Base-by-base conservation (phyloP, 495 filamentous ascomycete genomes). In the Xylaria bambusicola region DNA sequence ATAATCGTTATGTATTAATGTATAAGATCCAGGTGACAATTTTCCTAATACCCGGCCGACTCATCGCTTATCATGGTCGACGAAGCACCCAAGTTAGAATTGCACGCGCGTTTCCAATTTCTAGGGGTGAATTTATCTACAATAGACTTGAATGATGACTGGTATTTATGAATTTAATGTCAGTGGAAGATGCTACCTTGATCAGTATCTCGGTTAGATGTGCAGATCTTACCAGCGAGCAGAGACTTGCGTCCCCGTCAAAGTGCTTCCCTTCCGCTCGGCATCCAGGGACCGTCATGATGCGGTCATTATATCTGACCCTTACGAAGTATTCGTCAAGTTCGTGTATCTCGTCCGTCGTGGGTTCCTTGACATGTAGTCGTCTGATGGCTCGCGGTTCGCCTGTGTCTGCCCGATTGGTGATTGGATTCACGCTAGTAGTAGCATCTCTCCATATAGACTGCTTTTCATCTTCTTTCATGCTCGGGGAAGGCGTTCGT, bases 111-210 rank as follows among this genome's bases (percentile, higher is more conserved):
- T 62, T 80, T 84, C 88, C 86, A 92, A 64, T 82, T 77, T 61
- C 77, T 71, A 0, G 90, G 90, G n/a, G 86, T 89, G 65, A 87
- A 90, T 60, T 86, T 86, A 61, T 91, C 88, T 8, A 88, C 84
- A 61, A 92, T 87, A 47, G 77, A 74, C 71, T 92, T 93, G 78
- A 93, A 93, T 6, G 90, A 81, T 51, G 85, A 80, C 83, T 85
- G 52, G 20, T 58, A n/a, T 31, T 27, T 26, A n/a, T 10, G 35
- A 33, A 55, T 15, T 41, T 41, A 3, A 41, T 55, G 31, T 61
- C 36, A 55, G 52, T 42, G 17, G 35, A 41, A 42, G 15, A 27
- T 55, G 35, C 52, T 41, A 55, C n/a, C 21, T 24, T n/a, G 10
- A 24, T 55, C 52, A 40, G 23, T 23, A 55, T 55, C 12, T 35